phyloP scores from a whole-genome alignment of 495 filamentous ascomycete genomes.

The Entonaema liquescens region DNA sequence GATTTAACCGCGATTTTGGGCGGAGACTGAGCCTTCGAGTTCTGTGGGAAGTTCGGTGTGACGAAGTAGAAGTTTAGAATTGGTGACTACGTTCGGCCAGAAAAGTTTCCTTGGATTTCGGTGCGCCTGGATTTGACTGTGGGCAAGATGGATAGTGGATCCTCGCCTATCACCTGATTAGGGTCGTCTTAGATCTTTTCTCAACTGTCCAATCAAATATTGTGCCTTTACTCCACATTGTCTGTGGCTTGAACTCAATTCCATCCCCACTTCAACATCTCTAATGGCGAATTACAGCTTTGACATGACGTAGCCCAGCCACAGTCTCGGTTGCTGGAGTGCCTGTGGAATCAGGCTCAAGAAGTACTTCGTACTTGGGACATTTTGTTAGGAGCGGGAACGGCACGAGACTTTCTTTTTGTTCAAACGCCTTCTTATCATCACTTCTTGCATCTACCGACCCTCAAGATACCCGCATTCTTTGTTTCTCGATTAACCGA shows the following conservation, averaged over 20 bases:
- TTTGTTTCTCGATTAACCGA: conserved; percentile 24
- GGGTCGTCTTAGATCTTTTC: conserved; percentile 25
- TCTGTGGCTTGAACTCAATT: conserved; percentile 23
- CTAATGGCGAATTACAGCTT: conserved; percentile 27
- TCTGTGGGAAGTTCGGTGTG: conserved; percentile 49
- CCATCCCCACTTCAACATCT: neutral
- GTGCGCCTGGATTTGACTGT: conserved; percentile 35
- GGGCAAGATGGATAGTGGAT: conserved; percentile 24
- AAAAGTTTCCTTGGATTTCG: conserved; percentile 43
- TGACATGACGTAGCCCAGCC: conserved; percentile 42
- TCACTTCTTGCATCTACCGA: conserved; percentile 9
- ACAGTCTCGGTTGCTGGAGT: conserved; percentile 12
- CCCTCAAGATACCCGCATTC: conserved; percentile 17
- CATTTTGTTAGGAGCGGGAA: conserved; percentile 27
- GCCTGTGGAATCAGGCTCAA: conserved; percentile 16
- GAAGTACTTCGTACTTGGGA: conserved; percentile 25
- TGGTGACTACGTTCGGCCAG: conserved; percentile 29
- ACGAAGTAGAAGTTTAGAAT: conserved; percentile 36
- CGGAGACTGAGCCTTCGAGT: conserved; percentile 68
- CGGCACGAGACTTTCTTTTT: conserved; percentile 43
- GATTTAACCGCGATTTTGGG: conserved; percentile 63
- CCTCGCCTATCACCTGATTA: conserved; percentile 48
- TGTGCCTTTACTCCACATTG: neutral
- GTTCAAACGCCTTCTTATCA: conserved; percentile 37
- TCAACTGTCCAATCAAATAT: conserved; percentile 22